Percentiles rank a stretch among this genome's conserved stretches.
These are phyloP conservation scores for Solanum pinnatisectum DNA, from an alignment of 257 asterid genomes.

Conservation along the genomic window DNA sequence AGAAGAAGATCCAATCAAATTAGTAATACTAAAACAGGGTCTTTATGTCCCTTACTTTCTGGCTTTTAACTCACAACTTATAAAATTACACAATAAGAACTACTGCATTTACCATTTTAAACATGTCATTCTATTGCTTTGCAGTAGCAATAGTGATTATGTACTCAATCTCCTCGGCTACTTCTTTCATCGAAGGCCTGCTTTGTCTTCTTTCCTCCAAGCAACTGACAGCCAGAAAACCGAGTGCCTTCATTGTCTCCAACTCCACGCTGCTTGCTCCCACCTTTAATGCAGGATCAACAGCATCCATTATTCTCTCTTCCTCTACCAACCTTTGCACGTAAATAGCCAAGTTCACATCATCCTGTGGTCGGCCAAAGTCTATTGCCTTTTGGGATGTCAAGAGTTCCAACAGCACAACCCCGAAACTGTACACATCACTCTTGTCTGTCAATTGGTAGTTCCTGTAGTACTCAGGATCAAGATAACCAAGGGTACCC, in stretches of 20 bases:
- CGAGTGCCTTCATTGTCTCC: slow-evolving; percentile 92
- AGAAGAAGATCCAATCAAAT: neutral
- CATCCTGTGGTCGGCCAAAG: slow-evolving; percentile 53
- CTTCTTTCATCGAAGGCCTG: slow-evolving; percentile 95
- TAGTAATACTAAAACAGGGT: neutral
- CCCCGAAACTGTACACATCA: slow-evolving; percentile 90
- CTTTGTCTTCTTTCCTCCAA: slow-evolving; percentile 77
- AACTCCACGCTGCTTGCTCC: slow-evolving; percentile 46
- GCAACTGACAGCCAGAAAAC: slow-evolving; percentile 72
- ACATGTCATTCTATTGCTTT: slow-evolving; percentile 4
- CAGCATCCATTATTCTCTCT: slow-evolving; percentile 67
- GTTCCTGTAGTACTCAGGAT: slow-evolving; percentile 83
- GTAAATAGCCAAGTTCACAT: slow-evolving; percentile 79
- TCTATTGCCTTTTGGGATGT: slow-evolving; percentile 89
- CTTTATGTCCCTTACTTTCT: neutral
- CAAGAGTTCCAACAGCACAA: slow-evolving; percentile 71
- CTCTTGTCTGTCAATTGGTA: slow-evolving; percentile 87
- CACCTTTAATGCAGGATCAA: slow-evolving; percentile 63
- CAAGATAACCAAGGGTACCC: slow-evolving; percentile 90
- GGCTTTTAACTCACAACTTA: neutral
- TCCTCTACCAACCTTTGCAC: slow-evolving; percentile 68
- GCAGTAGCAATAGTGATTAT: slow-evolving; percentile 53
- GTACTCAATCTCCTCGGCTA: slow-evolving; percentile 70
- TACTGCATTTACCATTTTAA: neutral
- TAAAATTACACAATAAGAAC: neutral